Base-by-base conservation (phyloP, 2,329 filamentous ascomycete genomes). In the Didymella pomorum region DNA sequence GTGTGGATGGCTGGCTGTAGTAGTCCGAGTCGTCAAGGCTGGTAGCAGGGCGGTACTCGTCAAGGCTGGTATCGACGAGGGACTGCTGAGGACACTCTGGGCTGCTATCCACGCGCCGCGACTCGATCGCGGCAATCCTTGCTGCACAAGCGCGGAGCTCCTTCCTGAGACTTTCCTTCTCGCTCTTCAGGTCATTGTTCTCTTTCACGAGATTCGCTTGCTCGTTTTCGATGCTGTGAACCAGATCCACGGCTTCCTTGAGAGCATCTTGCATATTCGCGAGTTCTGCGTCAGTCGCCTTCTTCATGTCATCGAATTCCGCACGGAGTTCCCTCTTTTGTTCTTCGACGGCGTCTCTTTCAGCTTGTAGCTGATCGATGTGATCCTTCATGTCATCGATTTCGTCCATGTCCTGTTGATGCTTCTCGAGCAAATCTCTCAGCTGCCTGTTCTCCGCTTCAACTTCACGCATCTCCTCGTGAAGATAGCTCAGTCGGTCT, bases 1-100 rank as follows among this genome's bases (percentile, higher is more conserved):
- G 74, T 23, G 73, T 76, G 8, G 58, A 66, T 41, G 73, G 70
- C 54, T 76, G 74, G 46, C 73, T 76, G 58, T 74, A 77, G 52
- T 77, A 77, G 44, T 77, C 74, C 18, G 74, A 77, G 47, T 75
- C 71, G 37, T 72, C 71, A 44, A 75, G 68, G 33, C 68, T 72
- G 10, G 73, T 76, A n/a, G 73, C 74, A n/a, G 73, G 71, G 7
- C 71, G 65, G 4, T 71, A 70, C 41, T 75, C 74, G 35, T 76
- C 72, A 25, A 76, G 71, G 52, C 71, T 76, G 39, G 69, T 68
- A 33, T 74, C 60, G 18, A 43, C 41, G 10, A n/a, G n/a, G 6
- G 7, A 8, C 18, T 67, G 67, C n/a, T 61, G 52, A 10, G 70
- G 70, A 41, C 62, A 67, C 2, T 61, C 51, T 0, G 62, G 47